Conservation (phyloP, 441 rosid species). For the Isatis lusitanica region DNA sequence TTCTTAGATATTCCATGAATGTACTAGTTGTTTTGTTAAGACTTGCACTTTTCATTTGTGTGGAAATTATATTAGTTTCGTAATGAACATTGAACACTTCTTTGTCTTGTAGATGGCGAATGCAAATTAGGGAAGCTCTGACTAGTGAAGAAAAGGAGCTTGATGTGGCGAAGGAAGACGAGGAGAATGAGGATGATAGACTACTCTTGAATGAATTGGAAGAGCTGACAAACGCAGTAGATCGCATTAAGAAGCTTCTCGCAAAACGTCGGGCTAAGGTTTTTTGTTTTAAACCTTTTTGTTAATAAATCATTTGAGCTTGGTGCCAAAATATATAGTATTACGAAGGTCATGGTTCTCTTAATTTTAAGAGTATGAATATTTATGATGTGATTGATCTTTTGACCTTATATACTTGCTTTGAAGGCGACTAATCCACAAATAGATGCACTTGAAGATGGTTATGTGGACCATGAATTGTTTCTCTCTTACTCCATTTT, state of each 20-base stretch:
- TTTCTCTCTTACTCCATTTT: constrained; percentile 59
- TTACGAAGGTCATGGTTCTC: background rate
- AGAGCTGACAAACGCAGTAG: constrained; percentile 73
- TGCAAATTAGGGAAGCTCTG: constrained; percentile 73
- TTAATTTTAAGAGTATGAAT: background rate
- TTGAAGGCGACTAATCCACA: constrained; percentile 73
- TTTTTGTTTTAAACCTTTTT: background rate
- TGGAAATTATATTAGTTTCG: background rate
- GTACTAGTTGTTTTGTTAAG: background rate
- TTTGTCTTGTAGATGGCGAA: constrained; percentile 69
- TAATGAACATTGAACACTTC: background rate
- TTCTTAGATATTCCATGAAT: background rate
- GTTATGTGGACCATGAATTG: constrained; percentile 68
- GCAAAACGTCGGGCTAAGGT: constrained; percentile 89
- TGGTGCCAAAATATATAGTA: background rate
- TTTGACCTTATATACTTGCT: background rate
- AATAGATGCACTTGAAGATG: constrained; percentile 84
- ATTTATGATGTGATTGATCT: background rate
- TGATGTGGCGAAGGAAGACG: constrained; percentile 46
- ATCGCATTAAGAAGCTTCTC: constrained; percentile 63
- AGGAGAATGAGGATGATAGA: constrained; percentile 73
- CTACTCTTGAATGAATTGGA: constrained; percentile 94
- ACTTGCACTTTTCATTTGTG: background rate
- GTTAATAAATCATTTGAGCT: background rate
- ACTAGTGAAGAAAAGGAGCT: constrained; percentile 59